phyloP scores from a whole-genome alignment of 169 alveolate genomes.

The Perkinsus marinus region DNA sequence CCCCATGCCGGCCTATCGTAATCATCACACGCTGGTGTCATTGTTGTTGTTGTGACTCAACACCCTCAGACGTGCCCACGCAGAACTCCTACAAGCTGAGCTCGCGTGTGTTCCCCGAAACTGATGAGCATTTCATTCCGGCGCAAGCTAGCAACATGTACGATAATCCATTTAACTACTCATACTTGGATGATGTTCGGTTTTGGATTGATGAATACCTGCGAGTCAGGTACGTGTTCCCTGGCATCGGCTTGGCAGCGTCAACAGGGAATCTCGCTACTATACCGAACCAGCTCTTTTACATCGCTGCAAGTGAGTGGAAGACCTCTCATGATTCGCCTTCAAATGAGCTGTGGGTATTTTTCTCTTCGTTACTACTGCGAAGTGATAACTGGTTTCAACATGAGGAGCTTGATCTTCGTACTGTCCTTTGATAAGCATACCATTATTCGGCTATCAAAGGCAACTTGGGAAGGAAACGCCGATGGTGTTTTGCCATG shows the following conservation, averaged over 20 bases:
- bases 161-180: too few species aligned
- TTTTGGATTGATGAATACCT: too few species aligned
- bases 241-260: slow-evolving; percentile 38
- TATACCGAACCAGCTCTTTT: slow-evolving; percentile 19
- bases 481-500: too few species aligned
- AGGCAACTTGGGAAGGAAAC: too few species aligned
- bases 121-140: background rate
- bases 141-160: background rate
- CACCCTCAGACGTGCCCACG: background rate
- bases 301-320: slow-evolving; percentile 8
- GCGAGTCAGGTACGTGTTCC: slow-evolving; percentile 7
- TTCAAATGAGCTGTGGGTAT: background rate
- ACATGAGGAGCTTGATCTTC: too few species aligned
- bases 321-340: background rate
- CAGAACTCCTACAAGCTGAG: background rate
- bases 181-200: too few species aligned
- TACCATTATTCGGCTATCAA: too few species aligned
- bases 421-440: too few species aligned
- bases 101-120: background rate
- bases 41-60: background rate
- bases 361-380: too few species aligned
- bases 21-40: background rate
- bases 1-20: slow-evolving; percentile 10
- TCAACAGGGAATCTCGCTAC: slow-evolving; percentile 10
- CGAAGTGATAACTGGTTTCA: too few species aligned